phyloP scores from a whole-genome alignment of 1,139 yeast species.

The Yamadazyma diospyri region DNA sequence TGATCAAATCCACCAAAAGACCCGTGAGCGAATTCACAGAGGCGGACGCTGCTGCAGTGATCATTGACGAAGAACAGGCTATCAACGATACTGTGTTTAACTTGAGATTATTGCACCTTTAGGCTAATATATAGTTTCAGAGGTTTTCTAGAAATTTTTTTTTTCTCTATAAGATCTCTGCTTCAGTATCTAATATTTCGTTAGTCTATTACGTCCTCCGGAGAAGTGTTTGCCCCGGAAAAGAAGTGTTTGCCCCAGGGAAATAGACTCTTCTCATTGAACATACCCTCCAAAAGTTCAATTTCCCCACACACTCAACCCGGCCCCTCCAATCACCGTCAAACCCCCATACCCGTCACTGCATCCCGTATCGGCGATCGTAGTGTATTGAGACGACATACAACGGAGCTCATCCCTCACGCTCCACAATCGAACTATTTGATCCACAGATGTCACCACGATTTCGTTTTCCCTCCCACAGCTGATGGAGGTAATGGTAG shows the following conservation, averaged over 20 bases:
- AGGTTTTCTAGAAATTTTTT: no score
- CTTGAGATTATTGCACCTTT: slow-evolving; percentile 62
- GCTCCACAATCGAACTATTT: slow-evolving; percentile 66
- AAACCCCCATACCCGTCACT: slow-evolving; percentile 35
- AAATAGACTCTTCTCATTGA: no score
- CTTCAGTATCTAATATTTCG: no score
- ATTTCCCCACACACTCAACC: slow-evolving; percentile 52
- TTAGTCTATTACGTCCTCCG: no score
- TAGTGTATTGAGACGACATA: slow-evolving; percentile 54
- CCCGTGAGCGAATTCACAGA: slow-evolving; percentile 45
- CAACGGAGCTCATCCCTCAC: slow-evolving; percentile 30
- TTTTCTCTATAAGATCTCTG: no score
- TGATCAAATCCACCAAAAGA: slow-evolving; percentile 74
- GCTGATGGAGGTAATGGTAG: slow-evolving; percentile 73
- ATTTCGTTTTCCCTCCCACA: slow-evolving; percentile 19
- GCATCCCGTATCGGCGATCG: slow-evolving; percentile 90
- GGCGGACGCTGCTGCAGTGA: slow-evolving; percentile 39
- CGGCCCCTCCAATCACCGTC: slow-evolving; percentile 69
- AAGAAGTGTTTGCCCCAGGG: no score
- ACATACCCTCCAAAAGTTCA: no score
- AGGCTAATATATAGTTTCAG: no score
- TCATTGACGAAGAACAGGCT: slow-evolving; percentile 87
- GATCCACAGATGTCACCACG: slow-evolving; percentile 73
- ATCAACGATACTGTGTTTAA: slow-evolving; percentile 83
- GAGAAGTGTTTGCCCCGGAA: no score